Base-by-base conservation (phyloP, 2,329 filamentous ascomycete genomes). In the Sporothrix schenckii region DNA sequence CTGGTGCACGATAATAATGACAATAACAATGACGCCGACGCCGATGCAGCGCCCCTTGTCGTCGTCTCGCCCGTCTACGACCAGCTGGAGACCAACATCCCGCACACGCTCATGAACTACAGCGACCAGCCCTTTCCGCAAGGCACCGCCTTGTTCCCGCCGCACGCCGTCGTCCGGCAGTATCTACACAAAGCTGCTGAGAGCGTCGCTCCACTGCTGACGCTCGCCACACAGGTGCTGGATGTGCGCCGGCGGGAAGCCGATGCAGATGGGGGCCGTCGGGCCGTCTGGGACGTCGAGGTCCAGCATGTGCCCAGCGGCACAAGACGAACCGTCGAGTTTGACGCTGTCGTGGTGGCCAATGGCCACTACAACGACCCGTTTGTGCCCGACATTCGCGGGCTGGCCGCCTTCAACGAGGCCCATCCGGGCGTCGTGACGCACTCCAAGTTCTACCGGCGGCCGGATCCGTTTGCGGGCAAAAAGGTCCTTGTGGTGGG, bases 11-110 rank as follows among this genome's bases (percentile, higher is more conserved):
- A n/a, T n/a, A n/a, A n/a, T n/a, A 24, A 24, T 24, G 24, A 24
- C 24, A 24, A 24, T 24, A 2, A 24, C 24, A 24, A 24, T 24
- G 24, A 24, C 24, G 24, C 24, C 24, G 61, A 54, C 1, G 67
- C 58, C 4, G 13, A 66, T 1, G 19, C 21, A 9, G 54, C 74
- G 44, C 80, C 85, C 2, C 58, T n/a, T 2, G 79, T 84, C 2
- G 92, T 92, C 73, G 80, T 90, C n/a, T 91, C 89, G 2, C 89
- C 91, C 0, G 82, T 93, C 60, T 93, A 93, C 77, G 87, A 91
- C 67, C 80, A 82, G 14, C 81, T 93, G 2, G 90, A 93, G 77
- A 92, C 91, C 1, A 94, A 94, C 77, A 91, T 94, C 49, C 91
- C 91, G 0, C 85, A 90, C 70, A 82, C 82, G 0, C 78, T 94